These are phyloP conservation scores for Aspergillus saccharolyticus DNA, from an alignment of 495 filamentous ascomycete species.

Conservation along the genomic window DNA sequence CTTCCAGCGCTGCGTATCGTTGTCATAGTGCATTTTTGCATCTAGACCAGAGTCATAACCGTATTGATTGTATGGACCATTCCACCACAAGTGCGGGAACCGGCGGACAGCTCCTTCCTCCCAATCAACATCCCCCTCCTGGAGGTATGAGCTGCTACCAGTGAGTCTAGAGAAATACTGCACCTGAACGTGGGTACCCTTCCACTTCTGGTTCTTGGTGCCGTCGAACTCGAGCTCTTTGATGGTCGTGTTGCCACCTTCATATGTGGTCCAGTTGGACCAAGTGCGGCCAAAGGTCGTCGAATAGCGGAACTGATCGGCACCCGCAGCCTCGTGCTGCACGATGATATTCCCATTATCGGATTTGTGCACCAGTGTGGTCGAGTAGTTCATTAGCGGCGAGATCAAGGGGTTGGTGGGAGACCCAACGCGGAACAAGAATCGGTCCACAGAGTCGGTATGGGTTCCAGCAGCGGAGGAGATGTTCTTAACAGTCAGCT, in stretches of 20 bases:
- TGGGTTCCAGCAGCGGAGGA: slow-evolving; percentile 22
- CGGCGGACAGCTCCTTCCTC: slow-evolving; percentile 33
- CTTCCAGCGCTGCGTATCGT: slow-evolving; percentile 41
- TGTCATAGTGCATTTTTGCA: slow-evolving; percentile 46
- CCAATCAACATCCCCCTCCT: slow-evolving; percentile 51
- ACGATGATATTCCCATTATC: slow-evolving; percentile 32
- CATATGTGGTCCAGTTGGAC: slow-evolving; percentile 50
- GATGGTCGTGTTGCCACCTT: slow-evolving; percentile 31
- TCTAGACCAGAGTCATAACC: slow-evolving; percentile 56
- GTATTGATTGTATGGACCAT: slow-evolving; percentile 59
- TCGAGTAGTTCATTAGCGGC: slow-evolving; percentile 52
- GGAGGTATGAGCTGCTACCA: slow-evolving; percentile 53
- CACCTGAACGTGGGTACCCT: slow-evolving; percentile 54
- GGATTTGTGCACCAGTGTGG: slow-evolving; percentile 37
- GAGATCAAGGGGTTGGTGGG: slow-evolving; percentile 48
- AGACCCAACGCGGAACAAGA: slow-evolving; percentile 44
- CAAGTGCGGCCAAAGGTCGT: slow-evolving; percentile 45
- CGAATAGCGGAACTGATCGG: slow-evolving; percentile 55
- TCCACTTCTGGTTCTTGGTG: slow-evolving; percentile 51
- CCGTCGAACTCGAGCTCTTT: slow-evolving; percentile 43
- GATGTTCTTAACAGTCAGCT: slow-evolving; percentile 40
- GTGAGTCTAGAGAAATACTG: slow-evolving; percentile 59
- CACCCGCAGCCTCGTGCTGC: slow-evolving; percentile 53
- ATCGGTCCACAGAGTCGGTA: slow-evolving; percentile 42
- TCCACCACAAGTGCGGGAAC: slow-evolving; percentile 55